Conservation (phyloP, 768 basidiomycete species). For the Imleria badia region DNA sequence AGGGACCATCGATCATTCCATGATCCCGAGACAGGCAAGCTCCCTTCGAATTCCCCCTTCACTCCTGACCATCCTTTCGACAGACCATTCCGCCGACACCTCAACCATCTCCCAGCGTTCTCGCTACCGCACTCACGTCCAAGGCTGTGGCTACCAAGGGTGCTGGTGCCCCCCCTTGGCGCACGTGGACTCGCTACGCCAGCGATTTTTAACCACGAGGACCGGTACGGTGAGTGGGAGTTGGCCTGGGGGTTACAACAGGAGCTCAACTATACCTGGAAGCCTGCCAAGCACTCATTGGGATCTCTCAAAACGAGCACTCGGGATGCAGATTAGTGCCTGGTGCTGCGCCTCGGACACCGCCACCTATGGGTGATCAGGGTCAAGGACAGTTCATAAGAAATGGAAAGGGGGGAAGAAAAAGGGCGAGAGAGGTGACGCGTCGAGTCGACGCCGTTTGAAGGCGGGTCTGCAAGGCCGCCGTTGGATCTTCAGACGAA, state of each 20-base stretch:
- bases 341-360: slow-evolving; percentile 59
- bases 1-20: slow-evolving; percentile 9
- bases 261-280: slow-evolving; percentile 57
- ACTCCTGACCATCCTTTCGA: slow-evolving; percentile 84
- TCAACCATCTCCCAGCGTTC: slow-evolving; percentile 57
- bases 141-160: no score
- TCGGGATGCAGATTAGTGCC: slow-evolving; percentile 55
- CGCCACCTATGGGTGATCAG: slow-evolving; percentile 43
- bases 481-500: slow-evolving; percentile 39
- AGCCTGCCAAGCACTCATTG: slow-evolving; percentile 40
- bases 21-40: slow-evolving; percentile 44
- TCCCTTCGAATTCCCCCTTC: slow-evolving; percentile 85
- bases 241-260: slow-evolving; percentile 54
- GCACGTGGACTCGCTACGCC: slow-evolving; percentile 89
- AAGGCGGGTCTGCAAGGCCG: slow-evolving; percentile 27
- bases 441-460: slow-evolving; percentile 30
- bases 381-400: slow-evolving; percentile 31
- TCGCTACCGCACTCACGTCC: slow-evolving; percentile 43
- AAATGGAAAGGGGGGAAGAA: slow-evolving; percentile 56
- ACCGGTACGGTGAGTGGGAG: slow-evolving; percentile 47
- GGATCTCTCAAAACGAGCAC: slow-evolving; percentile 30
- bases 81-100: slow-evolving; percentile 67
- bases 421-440: slow-evolving; percentile 42
- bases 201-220: slow-evolving; percentile 86
- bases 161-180: slow-evolving; percentile 88